Conservation (phyloP, 331 rosid genomes). For the Spiraea crenata region DNA sequence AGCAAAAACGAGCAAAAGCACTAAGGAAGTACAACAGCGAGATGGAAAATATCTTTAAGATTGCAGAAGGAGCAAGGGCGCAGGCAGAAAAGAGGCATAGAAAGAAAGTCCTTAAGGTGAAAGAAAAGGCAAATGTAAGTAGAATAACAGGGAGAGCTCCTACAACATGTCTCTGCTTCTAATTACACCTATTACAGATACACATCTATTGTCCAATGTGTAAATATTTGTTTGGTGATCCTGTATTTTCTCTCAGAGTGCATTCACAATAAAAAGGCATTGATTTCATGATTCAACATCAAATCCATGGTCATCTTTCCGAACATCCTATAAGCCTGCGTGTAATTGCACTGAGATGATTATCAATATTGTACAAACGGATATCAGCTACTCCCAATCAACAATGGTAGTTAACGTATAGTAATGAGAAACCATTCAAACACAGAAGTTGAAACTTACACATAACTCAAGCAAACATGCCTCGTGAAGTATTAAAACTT, state of each 20-base stretch:
- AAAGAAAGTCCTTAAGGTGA: conserved; percentile 41
- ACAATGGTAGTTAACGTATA: background rate
- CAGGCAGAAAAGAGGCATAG: conserved; percentile 40
- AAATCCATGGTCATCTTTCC: background rate
- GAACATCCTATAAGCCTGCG: background rate
- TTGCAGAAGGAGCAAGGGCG: conserved; percentile 57
- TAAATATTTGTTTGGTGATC: conserved; percentile 18
- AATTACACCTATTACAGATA: conserved; percentile 5
- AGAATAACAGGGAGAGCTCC: conserved; percentile 62
- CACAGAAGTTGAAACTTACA: conserved; percentile 10
- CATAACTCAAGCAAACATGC: conserved; percentile 11
- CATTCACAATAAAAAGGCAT: conserved; percentile 3
- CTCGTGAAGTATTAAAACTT: conserved; percentile 13
- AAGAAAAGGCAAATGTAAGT: conserved; percentile 49
- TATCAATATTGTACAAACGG: conserved; percentile 13
- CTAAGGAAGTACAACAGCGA: conserved; percentile 16
- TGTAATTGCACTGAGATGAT: background rate
- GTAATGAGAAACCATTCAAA: conserved; percentile 9
- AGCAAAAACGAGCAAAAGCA: conserved; percentile 35
- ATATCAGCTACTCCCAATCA: conserved; percentile 17
- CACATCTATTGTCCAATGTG: conserved; percentile 7
- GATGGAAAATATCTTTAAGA: conserved; percentile 29
- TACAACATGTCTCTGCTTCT: conserved; percentile 53
- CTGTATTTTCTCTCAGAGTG: conserved; percentile 3
- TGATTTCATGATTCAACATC: background rate